A percentile compares a stretch with the other conserved stretches of the same genome.
phyloP scores from a whole-genome alignment of 1,284 basidiomycete genomes.

The Coniferiporia sulphurascens region DNA sequence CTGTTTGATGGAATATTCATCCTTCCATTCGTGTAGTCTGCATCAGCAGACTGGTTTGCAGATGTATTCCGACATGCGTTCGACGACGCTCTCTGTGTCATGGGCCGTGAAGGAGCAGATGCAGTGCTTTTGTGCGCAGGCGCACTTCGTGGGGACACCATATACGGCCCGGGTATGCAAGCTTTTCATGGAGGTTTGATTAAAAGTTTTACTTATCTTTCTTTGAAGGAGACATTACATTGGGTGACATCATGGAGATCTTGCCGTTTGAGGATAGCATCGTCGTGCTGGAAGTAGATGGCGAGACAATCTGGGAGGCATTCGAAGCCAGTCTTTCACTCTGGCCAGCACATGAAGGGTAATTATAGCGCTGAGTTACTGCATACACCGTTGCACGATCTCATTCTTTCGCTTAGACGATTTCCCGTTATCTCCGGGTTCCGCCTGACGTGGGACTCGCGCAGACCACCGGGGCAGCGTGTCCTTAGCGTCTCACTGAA shows the following conservation, averaged over 20 bases:
- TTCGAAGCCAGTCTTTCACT: constrained; percentile 72
- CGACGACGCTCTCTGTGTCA: constrained; percentile 68
- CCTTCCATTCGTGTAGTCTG: constrained; percentile 44
- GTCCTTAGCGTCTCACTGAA: constrained; percentile 69
- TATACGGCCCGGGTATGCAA: constrained; percentile 73
- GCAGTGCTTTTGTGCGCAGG: constrained; percentile 84
- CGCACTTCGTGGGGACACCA: constrained; percentile 80
- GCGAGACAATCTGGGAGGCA: constrained; percentile 76
- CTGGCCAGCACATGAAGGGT: constrained; percentile 93
- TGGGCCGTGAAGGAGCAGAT: constrained; percentile 63
- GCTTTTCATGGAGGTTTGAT: not conserved
- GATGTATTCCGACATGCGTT: constrained; percentile 85
- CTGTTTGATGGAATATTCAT: not conserved
- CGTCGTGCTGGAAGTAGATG: constrained; percentile 80
- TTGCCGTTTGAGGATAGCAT: constrained; percentile 87
- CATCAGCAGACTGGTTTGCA: constrained; percentile 85
- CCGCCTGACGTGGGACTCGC: constrained; percentile 84
- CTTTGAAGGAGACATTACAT: constrained; percentile 60
- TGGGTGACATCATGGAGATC: constrained; percentile 85
- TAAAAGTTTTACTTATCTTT: not conserved
- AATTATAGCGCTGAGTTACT: not conserved
- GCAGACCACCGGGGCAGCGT: constrained; percentile 61
- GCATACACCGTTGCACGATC: not conserved
- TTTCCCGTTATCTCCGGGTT: constrained; percentile 90
- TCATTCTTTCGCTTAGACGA: constrained; percentile 46